These are phyloP conservation scores for Aspergillus udagawae DNA, from an alignment of 2,329 filamentous ascomycete genomes.

Conservation along the genomic window DNA sequence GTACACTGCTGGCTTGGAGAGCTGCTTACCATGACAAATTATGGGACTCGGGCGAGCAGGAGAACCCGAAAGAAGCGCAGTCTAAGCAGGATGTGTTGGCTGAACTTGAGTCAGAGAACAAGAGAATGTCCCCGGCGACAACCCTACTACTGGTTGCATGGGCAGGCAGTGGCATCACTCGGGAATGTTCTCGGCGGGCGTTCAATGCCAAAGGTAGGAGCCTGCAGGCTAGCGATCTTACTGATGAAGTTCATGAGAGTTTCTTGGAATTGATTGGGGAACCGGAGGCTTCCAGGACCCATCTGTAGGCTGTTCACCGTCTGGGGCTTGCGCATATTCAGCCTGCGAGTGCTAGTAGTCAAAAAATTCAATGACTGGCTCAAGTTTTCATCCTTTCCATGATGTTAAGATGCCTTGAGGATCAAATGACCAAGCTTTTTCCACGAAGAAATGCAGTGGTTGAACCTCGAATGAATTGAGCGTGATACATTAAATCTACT, in stretches of 20 bases:
- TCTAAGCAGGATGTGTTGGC: slow-evolving; percentile 39
- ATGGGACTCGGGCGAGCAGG: slow-evolving; percentile 57
- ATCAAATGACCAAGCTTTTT: neutral
- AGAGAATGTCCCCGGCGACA: slow-evolving; percentile 56
- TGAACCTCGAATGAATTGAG: neutral
- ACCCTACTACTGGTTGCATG: slow-evolving; percentile 74
- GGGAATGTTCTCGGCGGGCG: slow-evolving; percentile 83
- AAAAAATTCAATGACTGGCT: too few relatives aligned
- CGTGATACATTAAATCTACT: neutral
- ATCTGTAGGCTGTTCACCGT: slow-evolving; percentile 20
- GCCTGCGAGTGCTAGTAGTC: neutral
- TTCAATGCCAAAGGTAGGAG: slow-evolving; percentile 82
- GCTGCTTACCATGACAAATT: slow-evolving; percentile 78
- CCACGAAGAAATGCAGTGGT: neutral
- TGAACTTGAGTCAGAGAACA: slow-evolving; percentile 42
- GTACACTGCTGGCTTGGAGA: slow-evolving; percentile 84
- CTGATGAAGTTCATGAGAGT: slow-evolving; percentile 78
- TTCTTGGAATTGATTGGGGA: slow-evolving; percentile 80
- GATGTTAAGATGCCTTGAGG: neutral
- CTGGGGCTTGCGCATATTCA: neutral
- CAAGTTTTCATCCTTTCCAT: too few relatives aligned
- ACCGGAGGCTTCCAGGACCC: slow-evolving; percentile 45
- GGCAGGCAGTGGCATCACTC: slow-evolving; percentile 80
- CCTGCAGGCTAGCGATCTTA: slow-evolving; percentile 88
- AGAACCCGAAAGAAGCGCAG: slow-evolving; percentile 28